Base-by-base conservation (phyloP, 2,329 filamentous ascomycete species). In the Ceratocystis cacaofunesta region DNA sequence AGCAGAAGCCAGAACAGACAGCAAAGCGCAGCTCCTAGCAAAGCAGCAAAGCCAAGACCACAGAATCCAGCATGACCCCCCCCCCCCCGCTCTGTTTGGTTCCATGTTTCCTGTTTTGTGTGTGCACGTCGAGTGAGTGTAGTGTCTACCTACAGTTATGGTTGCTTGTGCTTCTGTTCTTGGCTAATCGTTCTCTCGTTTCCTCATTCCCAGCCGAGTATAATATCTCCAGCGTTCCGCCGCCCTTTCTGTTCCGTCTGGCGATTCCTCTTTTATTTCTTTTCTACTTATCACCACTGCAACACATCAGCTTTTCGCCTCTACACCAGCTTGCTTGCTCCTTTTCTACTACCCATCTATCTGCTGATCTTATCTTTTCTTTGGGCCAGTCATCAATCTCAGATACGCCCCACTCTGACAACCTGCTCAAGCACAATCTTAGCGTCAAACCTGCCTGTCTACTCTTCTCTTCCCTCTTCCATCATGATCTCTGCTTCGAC, bases 181-280 rank as follows among this genome's bases (percentile, higher is more conserved):
- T 41, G 36, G 10, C 36, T 41, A 15, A 41, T 41, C 36, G 36
- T 15, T 41, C 36, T 41, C 36, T 41, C 36, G 36, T 41, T 41
- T 41, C 36, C 36, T 41, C 36, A 41, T 41, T 19, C 28, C 7
- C 28, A 15, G 28, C 28, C 55, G 28, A 58, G 28, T 58, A 58
- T 58, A 58, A 58, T 58, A 58, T 58, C 55, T 58, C 25, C 55
- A 32, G 17, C 55, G 7, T n/a, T n/a, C 55, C 55, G 55, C 55
- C 22, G 28, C 55, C 22, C 30, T 36, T 58, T n/a, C 55, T 32
- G 1, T 22, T 15, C 6, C 28, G 19, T 58, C 5, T n/a, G 17
- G 25, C 22, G 22, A 52, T 25, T 12, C 25, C 28, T 58, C 28
- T 36, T 32, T 19, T 30, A 6, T n/a, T 58, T 58, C 15, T 32